Conservation (phyloP, 2,329 filamentous ascomycete species). For the Neobulgaria alba region DNA sequence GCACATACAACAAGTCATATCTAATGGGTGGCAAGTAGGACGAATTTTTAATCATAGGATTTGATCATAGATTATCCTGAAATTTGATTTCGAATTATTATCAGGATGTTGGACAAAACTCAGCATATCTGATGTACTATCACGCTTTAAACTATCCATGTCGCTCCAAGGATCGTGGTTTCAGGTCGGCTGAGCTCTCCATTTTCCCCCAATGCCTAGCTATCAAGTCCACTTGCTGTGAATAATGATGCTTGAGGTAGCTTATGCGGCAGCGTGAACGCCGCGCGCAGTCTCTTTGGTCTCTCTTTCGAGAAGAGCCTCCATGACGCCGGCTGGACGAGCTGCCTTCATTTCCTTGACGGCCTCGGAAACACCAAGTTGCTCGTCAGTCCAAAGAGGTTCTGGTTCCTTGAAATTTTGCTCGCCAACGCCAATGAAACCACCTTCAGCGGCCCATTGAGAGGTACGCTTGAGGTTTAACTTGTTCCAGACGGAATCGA, state of each 20-base stretch:
- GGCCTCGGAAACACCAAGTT: conserved; percentile 68
- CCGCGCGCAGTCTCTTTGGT: conserved; percentile 22
- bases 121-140: neutral
- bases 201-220: conserved; percentile 1
- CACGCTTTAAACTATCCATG: neutral
- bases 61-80: no score
- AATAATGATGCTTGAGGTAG: neutral
- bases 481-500: conserved; percentile 82
- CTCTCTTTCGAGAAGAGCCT: conserved; percentile 52
- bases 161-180: conserved; percentile 29
- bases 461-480: conserved; percentile 87
- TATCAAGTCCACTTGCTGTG: neutral
- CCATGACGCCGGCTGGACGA: conserved; percentile 40
- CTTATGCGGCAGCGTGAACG: conserved; percentile 29
- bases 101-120: no score
- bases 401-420: conserved; percentile 47
- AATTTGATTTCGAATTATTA: no score
- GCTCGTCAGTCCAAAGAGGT: conserved; percentile 86
- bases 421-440: conserved; percentile 90
- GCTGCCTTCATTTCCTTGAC: conserved; percentile 51
- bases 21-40: no score
- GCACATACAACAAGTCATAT: no score
- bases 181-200: conserved; percentile 28
- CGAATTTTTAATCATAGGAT: no score
- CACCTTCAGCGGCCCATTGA: conserved; percentile 84